Conservation (phyloP, 345 rosid genomes). For the Boechera retrofracta region DNA sequence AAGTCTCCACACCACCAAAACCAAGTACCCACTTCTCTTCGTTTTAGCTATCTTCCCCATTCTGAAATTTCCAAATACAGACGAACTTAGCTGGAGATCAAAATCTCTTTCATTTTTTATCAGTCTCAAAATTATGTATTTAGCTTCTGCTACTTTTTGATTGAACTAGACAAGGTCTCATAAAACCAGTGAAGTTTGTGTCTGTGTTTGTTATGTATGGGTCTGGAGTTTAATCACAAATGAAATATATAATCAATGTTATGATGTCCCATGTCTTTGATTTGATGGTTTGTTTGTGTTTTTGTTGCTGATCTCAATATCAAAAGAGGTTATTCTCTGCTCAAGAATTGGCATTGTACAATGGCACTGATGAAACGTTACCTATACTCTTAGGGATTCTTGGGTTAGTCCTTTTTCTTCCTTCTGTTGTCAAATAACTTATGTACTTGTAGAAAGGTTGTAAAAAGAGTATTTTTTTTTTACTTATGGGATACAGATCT, state of each 20-base stretch:
- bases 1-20: constrained; percentile 49
- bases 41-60: background rate
- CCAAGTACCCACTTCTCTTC: constrained; percentile 48
- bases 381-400: constrained; percentile 86
- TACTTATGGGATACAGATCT: constrained; percentile 56
- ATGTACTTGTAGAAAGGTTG: background rate
- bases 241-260: background rate
- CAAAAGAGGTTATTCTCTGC: constrained; percentile 65
- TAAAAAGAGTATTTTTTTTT: background rate
- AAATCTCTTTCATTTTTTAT: background rate
- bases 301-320: background rate
- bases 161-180: background rate
- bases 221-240: background rate
- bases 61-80: background rate
- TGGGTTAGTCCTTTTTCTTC: constrained; percentile 55
- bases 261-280: background rate
- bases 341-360: constrained; percentile 74
- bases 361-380: constrained; percentile 74
- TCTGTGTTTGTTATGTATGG: constrained; percentile 13
- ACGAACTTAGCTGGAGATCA: constrained; percentile 1
- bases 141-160: background rate
- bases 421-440: background rate
- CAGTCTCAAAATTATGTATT: background rate
- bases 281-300: constrained; percentile 6
- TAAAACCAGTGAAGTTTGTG: background rate